Conservation (phyloP, 345 rosid genomes). For the rapeseed (Brassica napus) region Da-Ae NC_063449.1:46329001-46329500, state of each 20-base stretch:
- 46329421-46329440: conserved; percentile 30
- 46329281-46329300: background rate
- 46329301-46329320: background rate
- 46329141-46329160: conserved; percentile 2
- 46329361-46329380: conserved; percentile 33
- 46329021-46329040: background rate
- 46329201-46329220: background rate
- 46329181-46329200: background rate
- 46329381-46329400: conserved; percentile 9
- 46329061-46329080: background rate
- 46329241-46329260: background rate
- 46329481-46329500: conserved; percentile 27
- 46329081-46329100: background rate
- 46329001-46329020: background rate
- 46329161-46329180: conserved; percentile 24
- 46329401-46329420: conserved; percentile 32
- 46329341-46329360: conserved; percentile 33
- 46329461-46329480: conserved; percentile 5
- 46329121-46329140: background rate
- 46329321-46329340: conserved; percentile 2
- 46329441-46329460: conserved; percentile 13
- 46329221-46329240: background rate
- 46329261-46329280: background rate
- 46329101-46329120: background rate
- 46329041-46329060: background rate